Percentiles rank a stretch among this genome's conserved stretches.
phyloP scores from a whole-genome alignment of 2,329 filamentous ascomycete species.

The Emmonsiellopsis sp. region DNA sequence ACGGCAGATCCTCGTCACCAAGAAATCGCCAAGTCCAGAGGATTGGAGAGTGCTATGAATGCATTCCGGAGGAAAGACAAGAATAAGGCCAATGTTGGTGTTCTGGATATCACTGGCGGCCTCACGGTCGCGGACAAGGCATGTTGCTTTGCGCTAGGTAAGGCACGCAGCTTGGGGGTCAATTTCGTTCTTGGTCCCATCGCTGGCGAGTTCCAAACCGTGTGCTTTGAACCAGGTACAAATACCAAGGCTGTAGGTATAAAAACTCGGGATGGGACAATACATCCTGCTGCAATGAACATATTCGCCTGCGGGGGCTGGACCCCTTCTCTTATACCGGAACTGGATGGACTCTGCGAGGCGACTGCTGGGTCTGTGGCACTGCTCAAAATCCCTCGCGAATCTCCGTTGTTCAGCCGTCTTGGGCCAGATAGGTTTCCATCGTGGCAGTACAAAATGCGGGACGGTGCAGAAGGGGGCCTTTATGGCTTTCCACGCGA shows the following conservation, averaged over 20 bases:
- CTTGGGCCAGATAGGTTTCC: conserved; percentile 39
- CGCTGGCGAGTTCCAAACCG: conserved; percentile 22
- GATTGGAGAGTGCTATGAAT: conserved; percentile 25
- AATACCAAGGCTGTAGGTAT: conserved; percentile 25
- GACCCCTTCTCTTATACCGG: conserved; percentile 35
- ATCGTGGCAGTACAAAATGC: conserved; percentile 32
- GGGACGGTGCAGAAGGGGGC: conserved; percentile 29
- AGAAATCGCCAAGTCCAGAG: conserved; percentile 18
- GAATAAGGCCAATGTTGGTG: conserved; percentile 23
- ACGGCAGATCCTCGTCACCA: conserved; percentile 20
- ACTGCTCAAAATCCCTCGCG: conserved; percentile 34
- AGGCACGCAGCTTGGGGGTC: conserved; percentile 32
- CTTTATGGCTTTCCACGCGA: conserved; percentile 42
- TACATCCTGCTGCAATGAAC: conserved; percentile 23
- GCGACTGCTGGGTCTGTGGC: conserved; percentile 40
- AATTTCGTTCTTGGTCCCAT: conserved; percentile 30
- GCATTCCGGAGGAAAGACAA: conserved; percentile 21
- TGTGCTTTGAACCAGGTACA: conserved; percentile 13
- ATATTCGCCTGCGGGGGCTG: conserved; percentile 37
- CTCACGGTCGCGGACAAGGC: conserved; percentile 38
- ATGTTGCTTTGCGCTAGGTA: conserved; percentile 37
- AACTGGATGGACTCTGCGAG: conserved; percentile 36
- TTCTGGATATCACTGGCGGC: conserved; percentile 40
- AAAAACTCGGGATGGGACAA: conserved; percentile 27
- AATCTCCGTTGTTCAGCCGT: conserved; percentile 28